Conservation (phyloP, 768 basidiomycete genomes). For the Suillus decipiens region DNA sequence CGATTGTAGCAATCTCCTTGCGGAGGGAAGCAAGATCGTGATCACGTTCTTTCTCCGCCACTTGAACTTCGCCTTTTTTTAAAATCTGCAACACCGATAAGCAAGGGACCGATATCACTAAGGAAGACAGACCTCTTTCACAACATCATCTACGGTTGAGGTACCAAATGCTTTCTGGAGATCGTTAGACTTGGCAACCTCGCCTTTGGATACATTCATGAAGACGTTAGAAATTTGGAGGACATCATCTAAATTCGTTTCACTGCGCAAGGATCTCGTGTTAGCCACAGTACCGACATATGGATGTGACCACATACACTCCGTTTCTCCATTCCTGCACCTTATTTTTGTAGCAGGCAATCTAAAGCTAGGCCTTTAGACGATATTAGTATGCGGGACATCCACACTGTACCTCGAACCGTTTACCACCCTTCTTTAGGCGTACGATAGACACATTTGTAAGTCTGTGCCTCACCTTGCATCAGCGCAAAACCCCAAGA, state of each 20-base stretch:
- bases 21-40: slow-evolving; percentile 84
- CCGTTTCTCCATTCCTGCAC: slow-evolving; percentile 96
- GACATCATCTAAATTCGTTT: slow-evolving; percentile 93
- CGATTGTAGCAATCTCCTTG: slow-evolving; percentile 89
- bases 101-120: neutral
- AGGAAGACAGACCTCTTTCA: slow-evolving; percentile 66
- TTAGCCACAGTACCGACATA: slow-evolving; percentile 5
- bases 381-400: neutral
- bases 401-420: slow-evolving; percentile 74
- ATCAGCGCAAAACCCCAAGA: slow-evolving; percentile 12
- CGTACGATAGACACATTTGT: slow-evolving; percentile 98
- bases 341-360: slow-evolving; percentile 99
- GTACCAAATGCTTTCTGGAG: slow-evolving; percentile 92
- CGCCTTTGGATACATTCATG: slow-evolving; percentile 94
- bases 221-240: slow-evolving; percentile 97
- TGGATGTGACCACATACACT: slow-evolving; percentile 52
- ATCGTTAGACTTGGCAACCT: slow-evolving; percentile 86
- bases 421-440: slow-evolving; percentile 95
- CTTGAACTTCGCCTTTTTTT: slow-evolving; percentile 95
- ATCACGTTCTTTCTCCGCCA: slow-evolving; percentile 94
- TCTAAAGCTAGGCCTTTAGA: slow-evolving; percentile 42
- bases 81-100: slow-evolving; percentile 62
- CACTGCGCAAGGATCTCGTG: slow-evolving; percentile 44
- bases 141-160: slow-evolving; percentile 64
- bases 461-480: slow-evolving; percentile 51